Conservation (phyloP, 2,329 filamentous ascomycete species). For the Tolypocladium endophyticum region DNA sequence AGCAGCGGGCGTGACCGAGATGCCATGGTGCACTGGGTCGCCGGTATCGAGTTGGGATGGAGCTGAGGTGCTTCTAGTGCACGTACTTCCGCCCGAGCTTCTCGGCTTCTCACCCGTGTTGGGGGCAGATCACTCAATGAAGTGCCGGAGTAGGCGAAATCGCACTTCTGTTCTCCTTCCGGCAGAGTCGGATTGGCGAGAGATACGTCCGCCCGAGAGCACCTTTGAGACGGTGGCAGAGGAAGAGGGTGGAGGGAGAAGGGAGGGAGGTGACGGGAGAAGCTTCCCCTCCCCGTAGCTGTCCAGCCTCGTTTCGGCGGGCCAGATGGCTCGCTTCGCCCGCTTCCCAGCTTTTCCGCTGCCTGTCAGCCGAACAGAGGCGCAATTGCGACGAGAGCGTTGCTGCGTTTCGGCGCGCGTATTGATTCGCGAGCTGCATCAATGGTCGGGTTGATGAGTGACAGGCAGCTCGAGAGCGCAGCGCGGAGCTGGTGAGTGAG, state of each 20-base stretch:
- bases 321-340: not conserved
- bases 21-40: not conserved
- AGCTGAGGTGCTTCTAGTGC: not conserved
- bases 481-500: not conserved
- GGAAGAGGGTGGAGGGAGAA: not conserved
- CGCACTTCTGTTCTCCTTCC: not conserved
- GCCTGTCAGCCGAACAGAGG: not conserved
- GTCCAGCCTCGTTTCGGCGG: not conserved
- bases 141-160: not conserved
- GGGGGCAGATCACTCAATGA: not conserved
- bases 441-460: not conserved
- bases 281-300: not conserved
- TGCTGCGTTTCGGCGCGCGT: not conserved
- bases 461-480: not conserved
- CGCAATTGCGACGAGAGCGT: not conserved
- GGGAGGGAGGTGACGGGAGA: not conserved
- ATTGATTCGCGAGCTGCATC: not conserved
- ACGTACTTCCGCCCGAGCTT: not conserved
- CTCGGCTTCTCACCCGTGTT: not conserved
- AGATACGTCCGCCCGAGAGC: not conserved
- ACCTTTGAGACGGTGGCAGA: not conserved
- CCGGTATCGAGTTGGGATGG: not conserved
- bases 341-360: not conserved
- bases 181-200: not conserved
- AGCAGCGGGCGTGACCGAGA: constrained; percentile 12